Percentiles rank a stretch among this genome's conserved stretches.
phyloP scores from a whole-genome alignment of 202 grass and related monocot species.

The Panicum virgatum region DNA sequence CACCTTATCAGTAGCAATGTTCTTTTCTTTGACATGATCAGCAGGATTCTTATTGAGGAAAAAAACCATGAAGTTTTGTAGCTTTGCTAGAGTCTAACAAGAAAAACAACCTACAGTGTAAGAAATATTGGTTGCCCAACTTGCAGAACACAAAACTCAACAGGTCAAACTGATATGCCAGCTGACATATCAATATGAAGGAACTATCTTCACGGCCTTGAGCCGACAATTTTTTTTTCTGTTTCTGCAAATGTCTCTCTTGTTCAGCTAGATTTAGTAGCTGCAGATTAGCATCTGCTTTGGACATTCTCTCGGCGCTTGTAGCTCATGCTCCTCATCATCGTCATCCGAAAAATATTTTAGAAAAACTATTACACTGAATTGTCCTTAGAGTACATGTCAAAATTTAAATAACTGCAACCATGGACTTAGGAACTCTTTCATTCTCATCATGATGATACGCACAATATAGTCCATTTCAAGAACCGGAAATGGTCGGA shows the following conservation, averaged over 20 bases:
- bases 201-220: slow-evolving; percentile 63
- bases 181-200: slow-evolving; percentile 28
- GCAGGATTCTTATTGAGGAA: slow-evolving; percentile 51
- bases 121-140: slow-evolving; percentile 19
- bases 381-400: too few species aligned
- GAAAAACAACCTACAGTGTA: slow-evolving; percentile 11
- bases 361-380: too few species aligned
- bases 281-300: slow-evolving; percentile 78
- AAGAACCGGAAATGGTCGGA: too few species aligned
- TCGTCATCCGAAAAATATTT: too few species aligned
- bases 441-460: too few species aligned
- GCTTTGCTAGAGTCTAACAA: slow-evolving; percentile 71
- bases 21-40: slow-evolving; percentile 37
- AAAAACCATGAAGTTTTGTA: slow-evolving; percentile 73
- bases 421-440: too few species aligned
- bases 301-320: slow-evolving; percentile 69
- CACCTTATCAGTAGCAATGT: slow-evolving; percentile 27
- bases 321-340: too few species aligned
- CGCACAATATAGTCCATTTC: too few species aligned
- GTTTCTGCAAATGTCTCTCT: slow-evolving; percentile 86
- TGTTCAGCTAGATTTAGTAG: slow-evolving; percentile 86
- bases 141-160: slow-evolving; percentile 17
- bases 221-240: slow-evolving; percentile 72
- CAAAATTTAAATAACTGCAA: too few species aligned
- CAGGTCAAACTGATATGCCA: slow-evolving; percentile 10